Percentiles rank a stretch among this genome's conserved stretches.
Evolutionary conservation across 306 rosid species (phyloP).

Genomic region (Corylus americana): DNA sequence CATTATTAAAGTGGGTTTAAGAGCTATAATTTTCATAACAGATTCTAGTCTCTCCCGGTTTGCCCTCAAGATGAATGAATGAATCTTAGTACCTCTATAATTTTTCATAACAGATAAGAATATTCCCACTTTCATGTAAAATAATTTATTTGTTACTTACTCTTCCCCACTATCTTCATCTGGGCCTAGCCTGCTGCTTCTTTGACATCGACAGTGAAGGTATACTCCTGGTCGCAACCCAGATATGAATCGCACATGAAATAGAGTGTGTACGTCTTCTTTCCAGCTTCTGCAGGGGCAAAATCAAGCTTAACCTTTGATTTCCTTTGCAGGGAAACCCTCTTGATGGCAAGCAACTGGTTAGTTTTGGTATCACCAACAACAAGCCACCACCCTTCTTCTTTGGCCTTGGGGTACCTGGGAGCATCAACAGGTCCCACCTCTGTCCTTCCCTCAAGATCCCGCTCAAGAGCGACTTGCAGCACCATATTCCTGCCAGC

Average conservation of each 20-base stretch:
- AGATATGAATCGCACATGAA: conserved; percentile 96
- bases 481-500: conserved; percentile 69
- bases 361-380: conserved; percentile 76
- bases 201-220: conserved; percentile 61
- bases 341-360: conserved; percentile 75
- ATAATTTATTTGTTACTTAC: no score
- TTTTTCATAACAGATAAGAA: no score
- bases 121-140: no score
- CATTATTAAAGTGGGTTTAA: no score
- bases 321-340: conserved; percentile 71
- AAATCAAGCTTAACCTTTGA: conserved; percentile 74
- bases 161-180: conserved; percentile 43
- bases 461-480: conserved; percentile 74
- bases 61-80: no score
- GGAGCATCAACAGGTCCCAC: conserved; percentile 70
- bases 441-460: conserved; percentile 71
- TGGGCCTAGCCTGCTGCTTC: conserved; percentile 43
- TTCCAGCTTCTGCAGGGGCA: conserved; percentile 75
- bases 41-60: no score
- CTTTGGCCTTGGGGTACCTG: conserved; percentile 82
- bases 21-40: no score
- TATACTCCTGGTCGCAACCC: conserved; percentile 94
- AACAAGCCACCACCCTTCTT: conserved; percentile 98
- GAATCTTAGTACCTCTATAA: no score
- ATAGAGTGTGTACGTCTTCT: conserved; percentile 64